A percentile compares a stretch with the other conserved stretches of the same genome.
Evolutionary conservation across 116 monocot species (phyloP).

Genomic region (Papilionanthe hybrid): DNA sequence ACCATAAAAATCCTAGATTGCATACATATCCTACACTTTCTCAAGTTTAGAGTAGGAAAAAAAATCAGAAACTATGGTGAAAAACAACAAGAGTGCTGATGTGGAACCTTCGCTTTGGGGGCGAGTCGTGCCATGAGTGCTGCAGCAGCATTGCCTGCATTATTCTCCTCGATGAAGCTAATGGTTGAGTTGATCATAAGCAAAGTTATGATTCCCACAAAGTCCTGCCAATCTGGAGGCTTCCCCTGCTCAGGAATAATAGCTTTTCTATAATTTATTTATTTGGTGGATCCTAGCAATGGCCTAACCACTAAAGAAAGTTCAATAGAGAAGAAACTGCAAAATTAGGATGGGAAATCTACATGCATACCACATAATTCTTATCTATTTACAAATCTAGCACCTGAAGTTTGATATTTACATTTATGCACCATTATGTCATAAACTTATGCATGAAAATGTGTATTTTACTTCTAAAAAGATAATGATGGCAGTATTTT

Average conservation of each 20-base stretch:
- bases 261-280: too few species aligned
- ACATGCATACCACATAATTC: too few species aligned
- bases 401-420: too few species aligned
- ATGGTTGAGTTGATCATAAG: conserved; percentile 95
- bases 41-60: neutral
- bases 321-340: too few species aligned
- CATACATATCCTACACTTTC: neutral
- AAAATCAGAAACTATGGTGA: neutral
- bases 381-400: too few species aligned
- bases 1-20: neutral
- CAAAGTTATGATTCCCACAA: conserved; percentile 89
- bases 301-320: too few species aligned
- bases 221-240: conserved; percentile 99
- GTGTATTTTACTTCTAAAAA: too few species aligned
- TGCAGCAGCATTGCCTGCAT: conserved; percentile 95
- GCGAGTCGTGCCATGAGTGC: conserved; percentile 99
- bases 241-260: conserved; percentile 53
- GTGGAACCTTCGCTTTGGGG: conserved; percentile 83
- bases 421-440: too few species aligned
- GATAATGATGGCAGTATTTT: too few species aligned
- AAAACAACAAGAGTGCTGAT: neutral
- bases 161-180: conserved; percentile 96
- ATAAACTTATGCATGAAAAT: too few species aligned
- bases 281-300: too few species aligned
- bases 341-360: too few species aligned